phyloP scores from a whole-genome alignment of 345 rosid species.

The Noccaea caerulescens region DNA sequence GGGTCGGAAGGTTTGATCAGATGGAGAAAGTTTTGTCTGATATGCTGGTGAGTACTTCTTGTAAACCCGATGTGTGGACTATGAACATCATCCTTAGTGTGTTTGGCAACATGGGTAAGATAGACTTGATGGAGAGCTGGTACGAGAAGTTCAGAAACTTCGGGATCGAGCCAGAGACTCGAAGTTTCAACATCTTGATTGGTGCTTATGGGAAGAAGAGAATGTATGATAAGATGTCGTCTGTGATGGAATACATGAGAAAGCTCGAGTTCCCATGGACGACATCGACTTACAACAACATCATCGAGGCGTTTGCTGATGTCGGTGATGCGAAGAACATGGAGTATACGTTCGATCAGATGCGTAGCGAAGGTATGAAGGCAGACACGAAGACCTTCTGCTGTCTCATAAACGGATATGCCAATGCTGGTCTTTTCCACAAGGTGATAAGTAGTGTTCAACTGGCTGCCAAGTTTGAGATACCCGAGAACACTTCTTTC shows the following conservation, averaged over 20 bases:
- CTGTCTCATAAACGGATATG: constrained; percentile 79
- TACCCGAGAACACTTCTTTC: constrained; percentile 69
- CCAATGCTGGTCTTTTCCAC: constrained; percentile 78
- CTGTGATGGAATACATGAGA: constrained; percentile 93
- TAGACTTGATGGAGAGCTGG: constrained; percentile 91
- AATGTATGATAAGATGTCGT: constrained; percentile 92
- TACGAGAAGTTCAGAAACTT: constrained; percentile 81
- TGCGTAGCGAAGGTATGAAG: constrained; percentile 80
- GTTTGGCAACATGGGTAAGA: constrained; percentile 83
- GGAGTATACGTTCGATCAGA: constrained; percentile 85
- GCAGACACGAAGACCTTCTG: constrained; percentile 90
- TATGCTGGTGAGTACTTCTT: constrained; percentile 63
- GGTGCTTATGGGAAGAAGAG: constrained; percentile 88
- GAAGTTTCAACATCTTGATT: constrained; percentile 81
- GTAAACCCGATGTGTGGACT: constrained; percentile 95
- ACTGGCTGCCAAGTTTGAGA: constrained; percentile 76
- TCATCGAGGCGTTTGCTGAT: constrained; percentile 90
- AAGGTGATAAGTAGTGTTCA: constrained; percentile 73
- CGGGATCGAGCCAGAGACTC: constrained; percentile 85
- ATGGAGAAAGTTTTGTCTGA: constrained; percentile 83
- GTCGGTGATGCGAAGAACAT: constrained; percentile 86
- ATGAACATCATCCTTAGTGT: constrained; percentile 81
- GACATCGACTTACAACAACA: constrained; percentile 83
- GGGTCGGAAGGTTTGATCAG: constrained; percentile 70
- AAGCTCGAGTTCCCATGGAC: constrained; percentile 94